Evolutionary conservation across 768 basidiomycete genomes (phyloP), one percentile per base, ranked within the genome.

Genomic region (Hericium alpestre): DNA sequence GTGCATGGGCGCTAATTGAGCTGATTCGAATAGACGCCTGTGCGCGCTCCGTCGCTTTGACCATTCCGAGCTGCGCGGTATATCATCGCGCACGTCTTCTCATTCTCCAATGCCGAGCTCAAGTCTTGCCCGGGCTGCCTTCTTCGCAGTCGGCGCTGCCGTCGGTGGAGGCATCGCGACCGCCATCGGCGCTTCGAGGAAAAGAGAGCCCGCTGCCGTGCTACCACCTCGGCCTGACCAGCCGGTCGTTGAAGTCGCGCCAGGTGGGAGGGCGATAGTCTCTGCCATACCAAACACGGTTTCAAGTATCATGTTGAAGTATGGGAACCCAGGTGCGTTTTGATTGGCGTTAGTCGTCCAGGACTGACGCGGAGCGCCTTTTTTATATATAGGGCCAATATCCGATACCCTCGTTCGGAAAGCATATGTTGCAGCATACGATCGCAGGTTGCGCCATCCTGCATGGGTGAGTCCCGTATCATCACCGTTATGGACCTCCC

Each of bases 391-490:
- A 95, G 93, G 93, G 8, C 93, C 94, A 13, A 77, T 92, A 53
- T 77, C 85, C 2, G 94, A 96, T 71, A 67, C 84, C 12, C 74
- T 96, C 20, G 78, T 85, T 47, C 80, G 92, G 51, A 81, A 82
- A 66, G 93, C 88, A 15, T 97, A 96, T 65, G 84, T 87, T 20
- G 84, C 91, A 1, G 90, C 82, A 9, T 98, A 99, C 69, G 96
- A 99, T 69, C 76, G 96, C 54, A 78, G 90, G 12, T 73, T 94
- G 56, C 78, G 91, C 16, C 94, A 98, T 72, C 93, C 95, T 2
- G 81, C 93, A 37, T 98, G 95, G 94, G 93, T 94, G 66, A 50
- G 80, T 58, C 11, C 20, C 4, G 16, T 2, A 10, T 22, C 15
- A 50, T 54, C 20, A 40, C 18, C 23, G 10, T 10, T 41, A 15